A percentile compares a stretch with the other conserved stretches of the same genome.
phyloP scores from a whole-genome alignment of 352 stramenopile genomes.

The Pythium vanterpoolii region DNA sequence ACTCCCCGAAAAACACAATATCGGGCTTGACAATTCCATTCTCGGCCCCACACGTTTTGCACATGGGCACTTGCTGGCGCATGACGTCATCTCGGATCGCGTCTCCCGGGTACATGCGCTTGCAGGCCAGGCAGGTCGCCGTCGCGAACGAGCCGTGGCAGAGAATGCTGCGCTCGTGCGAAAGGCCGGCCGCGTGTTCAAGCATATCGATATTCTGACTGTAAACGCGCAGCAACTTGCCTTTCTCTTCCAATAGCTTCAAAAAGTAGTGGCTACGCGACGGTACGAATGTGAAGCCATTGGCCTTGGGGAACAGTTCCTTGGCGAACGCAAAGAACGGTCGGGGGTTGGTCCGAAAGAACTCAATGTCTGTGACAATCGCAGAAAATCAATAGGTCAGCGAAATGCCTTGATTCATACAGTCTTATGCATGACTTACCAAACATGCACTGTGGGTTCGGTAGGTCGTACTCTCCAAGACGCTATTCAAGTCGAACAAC shows the following conservation, averaged over 20 bases:
- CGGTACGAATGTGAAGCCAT: slow-evolving; percentile 80
- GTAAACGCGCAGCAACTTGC: slow-evolving; percentile 93
- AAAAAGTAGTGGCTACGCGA: slow-evolving; percentile 95
- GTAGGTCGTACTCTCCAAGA: slow-evolving; percentile 76
- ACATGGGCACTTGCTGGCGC: slow-evolving; percentile 80
- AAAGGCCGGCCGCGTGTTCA: slow-evolving; percentile 92
- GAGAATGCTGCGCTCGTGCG: slow-evolving; percentile 87
- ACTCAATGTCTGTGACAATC: slow-evolving; percentile 87
- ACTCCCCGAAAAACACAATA: slow-evolving; percentile 98
- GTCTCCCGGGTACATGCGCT: slow-evolving; percentile 69
- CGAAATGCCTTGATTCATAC: neutral
- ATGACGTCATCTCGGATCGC: slow-evolving; percentile 85
- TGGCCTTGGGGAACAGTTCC: slow-evolving; percentile 77
- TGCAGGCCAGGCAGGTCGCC: slow-evolving; percentile 91
- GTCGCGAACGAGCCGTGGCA: slow-evolving; percentile 94
- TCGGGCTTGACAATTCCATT: slow-evolving; percentile 96
- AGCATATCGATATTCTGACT: slow-evolving; percentile 99
- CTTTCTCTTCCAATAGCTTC: slow-evolving; percentile 89
- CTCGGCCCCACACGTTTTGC: slow-evolving; percentile 48
- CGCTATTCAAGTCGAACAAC: slow-evolving; percentile 31
- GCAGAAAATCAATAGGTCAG: neutral
- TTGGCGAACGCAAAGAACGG: slow-evolving; percentile 98
- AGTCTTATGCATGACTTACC: slow-evolving; percentile 19
- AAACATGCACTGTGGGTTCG: slow-evolving; percentile 87
- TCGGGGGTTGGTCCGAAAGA: slow-evolving; percentile 94